These are phyloP conservation scores for Elongisporangium prolatum DNA, from an alignment of 352 stramenopile genomes.

Conservation along the genomic window DNA sequence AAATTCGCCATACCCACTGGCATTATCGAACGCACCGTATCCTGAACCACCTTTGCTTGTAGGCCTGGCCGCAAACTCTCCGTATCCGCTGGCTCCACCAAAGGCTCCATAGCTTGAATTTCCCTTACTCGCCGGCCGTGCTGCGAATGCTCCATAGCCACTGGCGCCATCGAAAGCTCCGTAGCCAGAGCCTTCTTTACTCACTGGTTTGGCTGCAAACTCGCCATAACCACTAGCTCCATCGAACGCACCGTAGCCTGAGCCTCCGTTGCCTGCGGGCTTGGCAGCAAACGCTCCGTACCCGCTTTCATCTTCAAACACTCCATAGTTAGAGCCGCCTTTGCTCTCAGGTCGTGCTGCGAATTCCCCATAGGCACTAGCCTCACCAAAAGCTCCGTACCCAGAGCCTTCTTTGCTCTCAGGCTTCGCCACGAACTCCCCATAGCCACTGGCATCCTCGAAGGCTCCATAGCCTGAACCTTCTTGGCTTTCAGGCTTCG, in stretches of 20 bases:
- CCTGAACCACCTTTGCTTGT: slow-evolving; percentile 8
- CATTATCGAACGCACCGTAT: slow-evolving; percentile 25
- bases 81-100: slow-evolving; percentile 8
- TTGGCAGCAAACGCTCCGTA: slow-evolving; percentile 17
- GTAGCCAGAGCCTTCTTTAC: slow-evolving; percentile 12
- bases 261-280: slow-evolving; percentile 1
- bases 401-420: slow-evolving; percentile 3
- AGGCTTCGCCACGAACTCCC: slow-evolving; percentile 7
- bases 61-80: slow-evolving; percentile 11
- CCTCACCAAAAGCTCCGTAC: slow-evolving; percentile 15
- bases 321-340: slow-evolving; percentile 21
- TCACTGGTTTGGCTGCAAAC: slow-evolving; percentile 10
- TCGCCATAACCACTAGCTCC: slow-evolving; percentile 19
- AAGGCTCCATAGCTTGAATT: slow-evolving; percentile 6
- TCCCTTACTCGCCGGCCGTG: slow-evolving; percentile 1
- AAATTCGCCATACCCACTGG: slow-evolving; percentile 30
- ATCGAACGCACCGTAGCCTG: slow-evolving; percentile 27
- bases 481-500: background rate
- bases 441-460: slow-evolving; percentile 22
- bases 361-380: slow-evolving; percentile 16
- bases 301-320: slow-evolving; percentile 22
- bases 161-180: slow-evolving; percentile 19
- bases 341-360: slow-evolving; percentile 3
- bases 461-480: slow-evolving; percentile 26
- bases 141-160: slow-evolving; percentile 10